Conservation (phyloP, 345 rosid genomes). For the Brassica juncea region DNA sequence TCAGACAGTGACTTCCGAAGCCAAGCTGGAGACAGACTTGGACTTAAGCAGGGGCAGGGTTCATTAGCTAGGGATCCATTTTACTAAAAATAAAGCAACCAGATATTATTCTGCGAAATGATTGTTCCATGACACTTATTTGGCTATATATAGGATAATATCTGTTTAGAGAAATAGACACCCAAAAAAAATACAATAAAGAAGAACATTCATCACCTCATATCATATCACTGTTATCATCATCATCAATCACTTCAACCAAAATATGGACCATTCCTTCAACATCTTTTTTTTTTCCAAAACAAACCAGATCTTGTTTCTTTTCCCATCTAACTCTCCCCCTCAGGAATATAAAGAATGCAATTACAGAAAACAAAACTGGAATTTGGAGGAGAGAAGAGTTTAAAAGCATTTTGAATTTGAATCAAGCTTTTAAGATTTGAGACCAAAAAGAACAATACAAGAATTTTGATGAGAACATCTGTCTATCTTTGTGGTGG, state of each 20-base stretch:
- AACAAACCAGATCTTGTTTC: constrained; percentile 20
- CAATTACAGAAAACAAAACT: constrained; percentile 25
- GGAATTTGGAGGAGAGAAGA: constrained; percentile 21
- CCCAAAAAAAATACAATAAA: constrained; percentile 9
- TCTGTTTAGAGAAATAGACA: constrained; percentile 20
- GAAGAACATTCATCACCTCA: constrained; percentile 14
- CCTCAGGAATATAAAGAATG: constrained; percentile 2
- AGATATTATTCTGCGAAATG: constrained; percentile 17
- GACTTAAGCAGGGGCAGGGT: constrained; percentile 5
- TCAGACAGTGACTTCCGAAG: constrained; percentile 19
- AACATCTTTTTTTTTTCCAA: constrained; percentile 13
- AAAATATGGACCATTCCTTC: constrained; percentile 20
- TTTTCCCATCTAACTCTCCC: constrained; percentile 4
- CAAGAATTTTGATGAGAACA: constrained; percentile 35
- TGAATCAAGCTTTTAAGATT: constrained; percentile 23
- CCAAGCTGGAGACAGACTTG: constrained; percentile 33
- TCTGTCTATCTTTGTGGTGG: constrained; percentile 19
- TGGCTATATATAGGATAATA: constrained; percentile 28
- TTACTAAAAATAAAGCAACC: constrained; percentile 15
- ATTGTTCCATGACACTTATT: constrained; percentile 2
- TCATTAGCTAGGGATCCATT: constrained; percentile 1
- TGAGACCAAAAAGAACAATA: constrained; percentile 31
- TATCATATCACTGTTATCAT: background rate
- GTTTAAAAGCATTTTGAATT: constrained; percentile 15
- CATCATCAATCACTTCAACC: constrained; percentile 30